A percentile compares a stretch with the other conserved stretches of the same genome.
Conservation (phyloP, 768 basidiomycete genomes). For the Kwoniella sp. region DNA sequence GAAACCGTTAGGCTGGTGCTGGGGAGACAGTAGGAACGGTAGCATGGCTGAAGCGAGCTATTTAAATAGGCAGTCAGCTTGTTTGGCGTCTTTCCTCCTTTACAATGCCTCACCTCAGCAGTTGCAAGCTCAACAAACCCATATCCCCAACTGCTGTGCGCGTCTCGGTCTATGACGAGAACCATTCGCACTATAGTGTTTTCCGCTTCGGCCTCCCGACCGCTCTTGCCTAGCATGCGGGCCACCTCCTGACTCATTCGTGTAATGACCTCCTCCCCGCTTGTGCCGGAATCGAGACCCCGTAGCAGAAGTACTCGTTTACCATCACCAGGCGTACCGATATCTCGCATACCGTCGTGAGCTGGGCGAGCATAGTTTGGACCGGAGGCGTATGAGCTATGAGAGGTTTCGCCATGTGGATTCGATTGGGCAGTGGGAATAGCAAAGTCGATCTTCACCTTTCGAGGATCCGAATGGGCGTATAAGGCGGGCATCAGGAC, state of each 20-base stretch:
- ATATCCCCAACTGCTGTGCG: conserved; percentile 85
- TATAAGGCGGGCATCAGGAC: conserved; percentile 87
- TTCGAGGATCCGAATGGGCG: conserved; percentile 73
- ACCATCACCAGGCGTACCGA: conserved; percentile 61
- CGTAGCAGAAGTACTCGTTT: conserved; percentile 77
- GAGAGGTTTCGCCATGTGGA: not conserved
- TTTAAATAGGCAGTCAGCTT: not conserved
- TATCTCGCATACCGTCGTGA: conserved; percentile 93
- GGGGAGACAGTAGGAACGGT: conserved; percentile 78
- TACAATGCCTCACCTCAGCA: conserved; percentile 59
- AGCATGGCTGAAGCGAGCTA: conserved; percentile 79
- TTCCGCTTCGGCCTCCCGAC: conserved; percentile 61
- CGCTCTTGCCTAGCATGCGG: conserved; percentile 39
- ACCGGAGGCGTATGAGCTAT: not conserved
- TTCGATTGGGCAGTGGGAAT: conserved; percentile 50
- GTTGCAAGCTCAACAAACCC: conserved; percentile 90
- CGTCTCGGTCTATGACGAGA: conserved; percentile 76
- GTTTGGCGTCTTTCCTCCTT: not conserved
- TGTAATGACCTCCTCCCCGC: conserved; percentile 78
- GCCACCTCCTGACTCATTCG: conserved; percentile 78
- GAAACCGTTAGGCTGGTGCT: conserved; percentile 87
- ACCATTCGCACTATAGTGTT: conserved; percentile 83
- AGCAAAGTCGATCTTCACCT: conserved; percentile 94
- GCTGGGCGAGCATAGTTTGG: conserved; percentile 20
- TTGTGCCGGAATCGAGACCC: conserved; percentile 80